Evolutionary conservation across 192 early-diverging fungal species (phyloP).

Genomic region (Coemansia sp.): DNA sequence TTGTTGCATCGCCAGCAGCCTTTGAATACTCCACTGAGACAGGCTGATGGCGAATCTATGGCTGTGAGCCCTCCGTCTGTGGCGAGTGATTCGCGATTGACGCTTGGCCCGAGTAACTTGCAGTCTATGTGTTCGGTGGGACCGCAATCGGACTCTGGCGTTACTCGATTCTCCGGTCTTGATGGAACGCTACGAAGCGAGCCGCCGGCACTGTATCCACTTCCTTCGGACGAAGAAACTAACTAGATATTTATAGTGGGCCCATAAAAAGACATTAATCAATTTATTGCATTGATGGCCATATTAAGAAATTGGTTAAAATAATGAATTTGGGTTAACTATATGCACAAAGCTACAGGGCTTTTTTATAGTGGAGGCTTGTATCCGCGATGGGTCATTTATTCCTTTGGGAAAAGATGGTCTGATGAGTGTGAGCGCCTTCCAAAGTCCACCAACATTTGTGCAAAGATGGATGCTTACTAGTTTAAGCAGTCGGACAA

Average conservation of each 20-base stretch:
- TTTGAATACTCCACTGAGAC: not conserved
- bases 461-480: slow-evolving; percentile 7
- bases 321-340: not conserved
- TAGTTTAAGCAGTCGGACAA: slow-evolving; percentile 6
- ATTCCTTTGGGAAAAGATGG: not conserved
- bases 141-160: slow-evolving; percentile 10
- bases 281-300: not conserved
- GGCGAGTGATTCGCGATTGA: slow-evolving; percentile 1
- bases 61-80: not conserved
- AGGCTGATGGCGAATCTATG: not conserved
- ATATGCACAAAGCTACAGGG: not conserved
- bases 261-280: not conserved
- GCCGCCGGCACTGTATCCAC: slow-evolving; percentile 37
- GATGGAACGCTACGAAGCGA: slow-evolving; percentile 12
- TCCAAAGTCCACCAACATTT: too few relatives aligned
- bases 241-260: not conserved
- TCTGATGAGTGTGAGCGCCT: slow-evolving; percentile 20
- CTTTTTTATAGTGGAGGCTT: slow-evolving; percentile 12
- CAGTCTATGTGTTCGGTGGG: not conserved
- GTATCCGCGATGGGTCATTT: slow-evolving; percentile 13
- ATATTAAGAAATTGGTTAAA: not conserved
- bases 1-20: slow-evolving; percentile 5
- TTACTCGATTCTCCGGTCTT: not conserved
- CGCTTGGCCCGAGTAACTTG: not conserved
- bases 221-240: slow-evolving; percentile 34